These are phyloP conservation scores for Rhizopogon sp. DNA, from an alignment of 768 basidiomycete species.

Conservation along the genomic window DNA sequence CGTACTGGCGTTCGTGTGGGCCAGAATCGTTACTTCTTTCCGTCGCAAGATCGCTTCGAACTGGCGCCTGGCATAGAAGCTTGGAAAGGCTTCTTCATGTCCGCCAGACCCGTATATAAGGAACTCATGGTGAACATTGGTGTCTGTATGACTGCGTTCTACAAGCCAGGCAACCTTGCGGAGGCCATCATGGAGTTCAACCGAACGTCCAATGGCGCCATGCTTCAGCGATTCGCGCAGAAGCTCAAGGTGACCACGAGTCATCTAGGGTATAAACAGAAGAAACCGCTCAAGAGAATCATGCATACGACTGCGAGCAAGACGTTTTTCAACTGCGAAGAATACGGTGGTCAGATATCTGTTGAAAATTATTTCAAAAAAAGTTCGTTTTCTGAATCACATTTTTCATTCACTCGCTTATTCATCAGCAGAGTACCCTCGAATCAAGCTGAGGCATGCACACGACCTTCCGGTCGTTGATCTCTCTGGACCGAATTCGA, in stretches of 20 bases:
- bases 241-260: slow-evolving; percentile 53
- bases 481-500: slow-evolving; percentile 33
- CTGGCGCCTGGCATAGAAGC: slow-evolving; percentile 39
- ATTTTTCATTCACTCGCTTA: slow-evolving; percentile 8
- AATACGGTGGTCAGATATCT: slow-evolving; percentile 48
- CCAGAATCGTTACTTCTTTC: slow-evolving; percentile 48
- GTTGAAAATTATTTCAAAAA: slow-evolving; percentile 60
- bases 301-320: slow-evolving; percentile 34
- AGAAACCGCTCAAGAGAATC: slow-evolving; percentile 42
- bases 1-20: slow-evolving; percentile 43
- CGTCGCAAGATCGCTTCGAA: slow-evolving; percentile 16
- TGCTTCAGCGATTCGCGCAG: slow-evolving; percentile 44
- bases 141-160: slow-evolving; percentile 50
- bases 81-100: slow-evolving; percentile 46
- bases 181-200: slow-evolving; percentile 49
- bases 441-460: slow-evolving; percentile 43
- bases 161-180: slow-evolving; percentile 57
- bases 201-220: slow-evolving; percentile 32
- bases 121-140: slow-evolving; percentile 52
- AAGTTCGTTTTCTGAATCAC: slow-evolving; percentile 40
- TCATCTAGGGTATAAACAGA: slow-evolving; percentile 49
- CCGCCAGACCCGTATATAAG: slow-evolving; percentile 42
- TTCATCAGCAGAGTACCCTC: slow-evolving; percentile 44
- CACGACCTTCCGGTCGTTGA: slow-evolving; percentile 51
- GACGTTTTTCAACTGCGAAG: slow-evolving; percentile 52